phyloP scores from a whole-genome alignment of 2,329 filamentous ascomycete species.

The Cladosporium sp. region DNA sequence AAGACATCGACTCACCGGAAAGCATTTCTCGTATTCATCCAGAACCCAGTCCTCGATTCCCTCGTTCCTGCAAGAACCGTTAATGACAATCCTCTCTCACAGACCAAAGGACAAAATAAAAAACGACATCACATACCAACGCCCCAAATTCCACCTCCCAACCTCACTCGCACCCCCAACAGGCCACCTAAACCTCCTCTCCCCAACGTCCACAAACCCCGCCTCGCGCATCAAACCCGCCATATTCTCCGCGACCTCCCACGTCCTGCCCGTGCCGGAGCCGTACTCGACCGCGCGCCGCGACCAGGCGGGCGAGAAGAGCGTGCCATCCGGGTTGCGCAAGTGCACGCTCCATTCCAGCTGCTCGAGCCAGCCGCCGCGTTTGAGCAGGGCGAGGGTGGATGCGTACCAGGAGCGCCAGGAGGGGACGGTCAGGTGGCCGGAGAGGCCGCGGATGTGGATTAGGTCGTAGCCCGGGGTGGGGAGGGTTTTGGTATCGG shows the following conservation, averaged over 20 bases:
- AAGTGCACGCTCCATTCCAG: conserved; percentile 34
- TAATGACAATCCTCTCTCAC: neutral
- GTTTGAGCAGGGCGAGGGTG: conserved; percentile 30
- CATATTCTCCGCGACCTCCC: neutral
- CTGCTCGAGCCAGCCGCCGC: conserved; percentile 42
- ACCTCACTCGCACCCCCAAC: neutral
- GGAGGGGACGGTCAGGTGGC: neutral
- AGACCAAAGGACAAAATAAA: neutral
- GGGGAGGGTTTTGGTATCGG: neutral
- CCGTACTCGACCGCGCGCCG: conserved; percentile 16
- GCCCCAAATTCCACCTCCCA: neutral
- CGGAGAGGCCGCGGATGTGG: neutral
- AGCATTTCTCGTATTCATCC: neutral
- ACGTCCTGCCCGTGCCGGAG: neutral
- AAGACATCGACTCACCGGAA: neutral
- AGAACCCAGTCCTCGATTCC: neutral
- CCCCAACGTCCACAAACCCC: neutral
- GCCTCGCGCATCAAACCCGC: neutral
- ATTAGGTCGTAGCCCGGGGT: neutral
- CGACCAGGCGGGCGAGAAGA: conserved; percentile 25
- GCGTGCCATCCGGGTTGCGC: conserved; percentile 26
- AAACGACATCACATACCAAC: neutral
- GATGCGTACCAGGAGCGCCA: conserved; percentile 32
- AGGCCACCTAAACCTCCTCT: neutral
- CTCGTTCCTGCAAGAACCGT: neutral